Conservation (phyloP, 2,329 filamentous ascomycete species). For the Aspergillus hortae region DNA sequence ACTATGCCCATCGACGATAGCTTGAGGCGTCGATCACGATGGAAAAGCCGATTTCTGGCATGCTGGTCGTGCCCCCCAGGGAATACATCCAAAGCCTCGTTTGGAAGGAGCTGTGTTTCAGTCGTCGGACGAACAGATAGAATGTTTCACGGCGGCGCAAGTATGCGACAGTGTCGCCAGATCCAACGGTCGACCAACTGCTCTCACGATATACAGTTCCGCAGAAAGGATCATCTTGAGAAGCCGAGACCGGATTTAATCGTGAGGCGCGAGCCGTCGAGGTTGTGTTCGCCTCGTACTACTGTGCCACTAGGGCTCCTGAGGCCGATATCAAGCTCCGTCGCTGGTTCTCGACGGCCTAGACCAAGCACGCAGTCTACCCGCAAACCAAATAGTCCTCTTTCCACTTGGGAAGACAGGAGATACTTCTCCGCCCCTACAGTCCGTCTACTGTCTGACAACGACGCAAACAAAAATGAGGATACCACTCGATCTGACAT, state of each 20-base stretch:
- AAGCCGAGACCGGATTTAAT: background rate
- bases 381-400: background rate
- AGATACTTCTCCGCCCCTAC: background rate
- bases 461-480: background rate
- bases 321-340: background rate
- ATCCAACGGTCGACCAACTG: background rate
- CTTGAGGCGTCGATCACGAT: background rate
- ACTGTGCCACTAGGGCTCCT: no score
- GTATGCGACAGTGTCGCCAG: background rate
- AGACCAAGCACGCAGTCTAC: no score
- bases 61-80: background rate
- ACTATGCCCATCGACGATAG: no score
- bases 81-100: background rate
- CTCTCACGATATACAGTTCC: background rate
- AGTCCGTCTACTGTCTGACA: background rate
- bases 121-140: no score
- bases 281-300: background rate
- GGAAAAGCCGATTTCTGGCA: background rate
- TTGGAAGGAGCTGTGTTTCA: background rate
- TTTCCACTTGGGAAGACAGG: background rate
- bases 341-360: no score
- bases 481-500: background rate
- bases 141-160: no score
- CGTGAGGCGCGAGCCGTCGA: background rate
- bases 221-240: background rate